Conservation (phyloP, 306 rosid species). For the Corylus americana region DNA sequence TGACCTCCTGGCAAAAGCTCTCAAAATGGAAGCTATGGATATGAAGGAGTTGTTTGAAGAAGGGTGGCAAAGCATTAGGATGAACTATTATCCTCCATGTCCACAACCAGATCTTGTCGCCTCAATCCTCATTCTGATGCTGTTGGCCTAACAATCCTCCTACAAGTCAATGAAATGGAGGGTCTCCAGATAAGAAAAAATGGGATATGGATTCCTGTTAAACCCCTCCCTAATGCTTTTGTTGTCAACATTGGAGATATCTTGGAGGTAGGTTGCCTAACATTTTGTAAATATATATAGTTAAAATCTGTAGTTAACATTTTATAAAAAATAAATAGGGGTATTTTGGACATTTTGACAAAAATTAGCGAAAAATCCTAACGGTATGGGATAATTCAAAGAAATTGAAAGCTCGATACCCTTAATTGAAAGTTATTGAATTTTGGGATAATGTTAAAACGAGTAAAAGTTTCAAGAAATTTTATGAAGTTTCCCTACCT, state of each 20-base stretch:
- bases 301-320: no score
- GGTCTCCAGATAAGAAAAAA: conserved; percentile 41
- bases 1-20: conserved; percentile 22
- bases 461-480: no score
- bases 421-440: no score
- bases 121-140: conserved; percentile 36
- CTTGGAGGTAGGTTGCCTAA: conserved; percentile 28
- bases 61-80: conserved; percentile 25
- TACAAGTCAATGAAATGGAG: conserved; percentile 35
- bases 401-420: no score
- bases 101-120: conserved; percentile 39
- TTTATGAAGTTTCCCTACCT: no score
- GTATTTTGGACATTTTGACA: no score
- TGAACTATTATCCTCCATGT: conserved; percentile 50
- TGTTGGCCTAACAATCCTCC: conserved; percentile 37
- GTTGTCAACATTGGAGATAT: conserved; percentile 40
- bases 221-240: conserved; percentile 31
- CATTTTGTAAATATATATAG: no score
- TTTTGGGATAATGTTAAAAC: no score
- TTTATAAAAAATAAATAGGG: no score
- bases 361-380: no score
- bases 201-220: conserved; percentile 35
- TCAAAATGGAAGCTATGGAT: conserved; percentile 16
- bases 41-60: conserved; percentile 31
- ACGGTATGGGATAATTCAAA: no score